Base-by-base conservation (phyloP, 305 asterid genomes). In the Fraxinus floribunda region DNA sequence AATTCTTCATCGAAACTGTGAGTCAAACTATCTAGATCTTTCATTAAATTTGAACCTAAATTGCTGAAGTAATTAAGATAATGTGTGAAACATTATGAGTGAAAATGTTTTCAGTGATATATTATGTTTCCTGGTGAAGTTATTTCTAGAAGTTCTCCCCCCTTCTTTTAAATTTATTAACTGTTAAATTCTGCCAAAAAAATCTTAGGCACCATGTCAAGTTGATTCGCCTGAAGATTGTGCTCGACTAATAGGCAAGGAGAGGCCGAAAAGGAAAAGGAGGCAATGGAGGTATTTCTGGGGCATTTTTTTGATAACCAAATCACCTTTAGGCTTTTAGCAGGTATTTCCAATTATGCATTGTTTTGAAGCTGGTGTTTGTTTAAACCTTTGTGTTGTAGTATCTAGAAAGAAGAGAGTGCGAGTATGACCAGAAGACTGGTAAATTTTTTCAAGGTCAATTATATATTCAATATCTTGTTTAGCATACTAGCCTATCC, bases 161-260 rank as follows among this genome's bases (percentile, higher is more conserved):
- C 3, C 2, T 32, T 32, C 35, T 32, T 32, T 32, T 32, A 32
- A 32, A 32, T 32, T 32, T 32, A 32, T 32, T 32, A 3, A 32
- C 35, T 32, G 35, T 32, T 32, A 32, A 32, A 32, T 32, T 32
- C 5, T 32, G 35, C 35, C 35, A 32, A 3, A 32, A 32, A 77
- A 81, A 84, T 75, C 82, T 7, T 72, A 95, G 99, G 99, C 97
- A 73, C 97, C 98, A 85, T 88, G 89, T 86, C 92, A 94, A 32
- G 94, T 94, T 76, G 95, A 95, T 86, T 91, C 98, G 5, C 94
- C 97, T 18, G 97, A 93, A 84, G 98, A 93, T 44, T 94, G 97
- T 82, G 99, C 99, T 84, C 90, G 89, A 73, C 86, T 95, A 85
- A 91, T 95, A 82, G 97, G 38, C 83, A 95, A 76, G 99, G 99